Conservation (phyloP, 2,329 filamentous ascomycete genomes). For the Clonostachys solani region DNA sequence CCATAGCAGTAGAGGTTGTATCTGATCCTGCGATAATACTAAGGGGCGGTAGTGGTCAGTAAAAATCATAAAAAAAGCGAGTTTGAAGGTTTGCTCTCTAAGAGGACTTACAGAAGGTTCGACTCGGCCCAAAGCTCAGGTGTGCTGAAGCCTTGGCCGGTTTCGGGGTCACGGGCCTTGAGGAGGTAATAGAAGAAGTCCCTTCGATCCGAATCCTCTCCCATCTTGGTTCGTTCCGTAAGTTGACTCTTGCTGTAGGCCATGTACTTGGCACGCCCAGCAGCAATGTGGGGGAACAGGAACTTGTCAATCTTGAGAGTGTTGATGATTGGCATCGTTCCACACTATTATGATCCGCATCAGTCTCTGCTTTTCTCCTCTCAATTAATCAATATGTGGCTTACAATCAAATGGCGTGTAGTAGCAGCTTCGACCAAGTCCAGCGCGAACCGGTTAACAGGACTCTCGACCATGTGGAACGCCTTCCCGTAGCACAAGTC, state of each 20-base stretch:
- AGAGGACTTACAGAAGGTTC: constrained; percentile 51
- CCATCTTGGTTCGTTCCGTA: constrained; percentile 60
- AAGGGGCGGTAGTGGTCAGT: neutral
- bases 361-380: neutral
- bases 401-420: constrained; percentile 63
- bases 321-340: constrained; percentile 66
- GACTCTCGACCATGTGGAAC: constrained; percentile 55
- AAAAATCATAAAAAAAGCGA: neutral
- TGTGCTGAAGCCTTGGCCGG: constrained; percentile 60
- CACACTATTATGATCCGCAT: constrained; percentile 44
- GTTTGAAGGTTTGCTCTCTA: neutral
- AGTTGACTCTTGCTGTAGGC: constrained; percentile 65
- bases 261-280: constrained; percentile 66
- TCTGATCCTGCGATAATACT: constrained; percentile 68
- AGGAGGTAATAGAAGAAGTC: constrained; percentile 77
- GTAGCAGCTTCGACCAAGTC: constrained; percentile 64
- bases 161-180: constrained; percentile 67
- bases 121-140: constrained; percentile 69
- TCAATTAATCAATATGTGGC: constrained; percentile 13
- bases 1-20: constrained; percentile 66
- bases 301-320: constrained; percentile 63
- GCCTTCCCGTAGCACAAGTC: constrained; percentile 59
- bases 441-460: constrained; percentile 62
- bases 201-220: constrained; percentile 61
- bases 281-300: constrained; percentile 63